Evolutionary conservation across 495 filamentous ascomycete genomes (phyloP).

Genomic region (Viridothelium virens): DNA sequence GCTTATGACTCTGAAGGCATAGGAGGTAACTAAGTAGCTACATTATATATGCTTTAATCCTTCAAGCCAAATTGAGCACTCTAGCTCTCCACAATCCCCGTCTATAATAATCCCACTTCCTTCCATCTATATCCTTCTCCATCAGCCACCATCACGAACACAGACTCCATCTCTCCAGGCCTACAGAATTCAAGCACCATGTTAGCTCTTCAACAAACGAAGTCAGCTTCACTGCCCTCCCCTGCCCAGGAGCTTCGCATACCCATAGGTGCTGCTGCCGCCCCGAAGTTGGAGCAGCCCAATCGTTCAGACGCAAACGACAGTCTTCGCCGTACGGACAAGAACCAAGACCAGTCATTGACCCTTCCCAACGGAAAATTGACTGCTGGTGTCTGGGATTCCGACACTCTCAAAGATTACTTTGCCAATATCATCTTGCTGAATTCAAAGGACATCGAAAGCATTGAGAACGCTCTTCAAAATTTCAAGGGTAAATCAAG

Average conservation of each 20-base stretch:
- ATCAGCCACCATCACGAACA: background rate
- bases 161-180: background rate
- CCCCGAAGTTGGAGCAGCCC: background rate
- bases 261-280: too few species aligned
- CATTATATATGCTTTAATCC: background rate
- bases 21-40: background rate
- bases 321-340: background rate
- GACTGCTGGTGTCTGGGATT: background rate
- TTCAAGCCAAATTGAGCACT: too few species aligned
- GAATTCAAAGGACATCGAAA: slow-evolving; percentile 13
- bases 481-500: slow-evolving; percentile 21
- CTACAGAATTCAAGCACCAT: too few species aligned
- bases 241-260: too few species aligned
- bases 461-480: slow-evolving; percentile 19
- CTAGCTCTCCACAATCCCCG: too few species aligned
- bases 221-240: background rate
- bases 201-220: background rate
- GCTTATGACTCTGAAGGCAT: background rate
- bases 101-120: too few species aligned
- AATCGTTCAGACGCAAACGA: background rate
- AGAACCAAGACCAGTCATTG: background rate
- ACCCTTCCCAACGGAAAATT: background rate
- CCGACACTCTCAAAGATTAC: background rate
- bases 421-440: slow-evolving; percentile 16
- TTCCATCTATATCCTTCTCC: too few species aligned